These are phyloP conservation scores for Pleurotus sapidus DNA, from an alignment of 768 basidiomycete genomes.

Conservation along the genomic window DNA sequence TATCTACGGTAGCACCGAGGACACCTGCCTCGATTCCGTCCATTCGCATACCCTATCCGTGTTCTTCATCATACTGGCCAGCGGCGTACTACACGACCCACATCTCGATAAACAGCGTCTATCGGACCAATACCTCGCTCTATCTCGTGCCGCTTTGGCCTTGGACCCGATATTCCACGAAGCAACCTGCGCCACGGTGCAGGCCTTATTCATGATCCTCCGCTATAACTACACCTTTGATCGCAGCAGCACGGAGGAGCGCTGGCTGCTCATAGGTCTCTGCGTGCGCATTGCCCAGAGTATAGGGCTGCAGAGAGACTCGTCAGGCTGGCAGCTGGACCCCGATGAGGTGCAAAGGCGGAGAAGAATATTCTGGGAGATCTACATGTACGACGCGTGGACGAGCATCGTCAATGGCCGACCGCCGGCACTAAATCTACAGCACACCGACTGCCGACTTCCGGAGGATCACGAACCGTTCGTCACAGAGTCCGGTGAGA, in stretches of 20 bases:
- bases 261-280: slow-evolving; percentile 49
- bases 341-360: slow-evolving; percentile 44
- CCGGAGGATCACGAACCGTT: slow-evolving; percentile 40
- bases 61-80: slow-evolving; percentile 49
- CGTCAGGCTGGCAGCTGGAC: slow-evolving; percentile 43
- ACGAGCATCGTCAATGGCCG: slow-evolving; percentile 50
- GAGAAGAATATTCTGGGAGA: slow-evolving; percentile 50
- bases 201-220: slow-evolving; percentile 43
- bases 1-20: slow-evolving; percentile 36
- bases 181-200: slow-evolving; percentile 44
- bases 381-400: slow-evolving; percentile 49
- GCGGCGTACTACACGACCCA: slow-evolving; percentile 43
- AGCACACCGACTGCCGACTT: slow-evolving; percentile 49
- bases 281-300: slow-evolving; percentile 39
- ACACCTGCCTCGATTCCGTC: slow-evolving; percentile 27
- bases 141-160: slow-evolving; percentile 46
- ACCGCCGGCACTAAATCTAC: slow-evolving; percentile 40
- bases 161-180: slow-evolving; percentile 41
- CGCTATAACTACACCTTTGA: slow-evolving; percentile 40
- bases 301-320: slow-evolving; percentile 51
- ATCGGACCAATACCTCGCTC: slow-evolving; percentile 42
- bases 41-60: slow-evolving; percentile 49
- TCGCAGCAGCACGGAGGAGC: slow-evolving; percentile 37
- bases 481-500: slow-evolving; percentile 27
- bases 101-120: slow-evolving; percentile 25